These are phyloP conservation scores for Fusarium longipes DNA, from an alignment of 2,329 filamentous ascomycete genomes.

Conservation along the genomic window DNA sequence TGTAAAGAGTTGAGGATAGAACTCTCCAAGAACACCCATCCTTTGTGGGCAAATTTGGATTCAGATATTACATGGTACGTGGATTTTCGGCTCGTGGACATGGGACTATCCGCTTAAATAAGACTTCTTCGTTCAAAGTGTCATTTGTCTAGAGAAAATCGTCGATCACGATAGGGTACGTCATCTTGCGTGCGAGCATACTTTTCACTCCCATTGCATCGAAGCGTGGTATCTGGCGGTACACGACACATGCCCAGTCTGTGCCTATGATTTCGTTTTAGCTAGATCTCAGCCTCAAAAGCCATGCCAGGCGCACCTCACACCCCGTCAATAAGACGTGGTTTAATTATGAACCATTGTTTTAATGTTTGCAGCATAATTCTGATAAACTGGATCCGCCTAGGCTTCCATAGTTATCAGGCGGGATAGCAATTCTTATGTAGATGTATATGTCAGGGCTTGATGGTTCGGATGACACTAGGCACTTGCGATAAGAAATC, in stretches of 20 bases:
- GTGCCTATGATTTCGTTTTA: not conserved
- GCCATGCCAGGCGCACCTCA: not conserved
- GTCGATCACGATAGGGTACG: not conserved
- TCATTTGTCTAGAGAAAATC: not conserved
- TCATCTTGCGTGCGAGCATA: not conserved
- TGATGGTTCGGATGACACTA: no score
- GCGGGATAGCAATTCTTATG: no score
- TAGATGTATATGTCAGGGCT: no score
- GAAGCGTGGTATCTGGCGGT: not conserved
- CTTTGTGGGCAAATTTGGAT: not conserved
- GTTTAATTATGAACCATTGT: no score
- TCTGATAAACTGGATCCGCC: no score
- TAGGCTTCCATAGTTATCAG: accelerated
- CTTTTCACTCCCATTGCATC: not conserved
- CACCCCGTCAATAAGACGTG: not conserved
- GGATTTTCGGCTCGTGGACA: no score
- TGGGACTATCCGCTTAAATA: not conserved
- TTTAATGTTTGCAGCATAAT: not conserved
- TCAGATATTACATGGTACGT: not conserved
- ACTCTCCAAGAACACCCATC: not conserved
- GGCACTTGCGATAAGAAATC: no score
- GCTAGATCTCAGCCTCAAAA: not conserved
- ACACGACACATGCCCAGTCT: conserved; percentile 1
- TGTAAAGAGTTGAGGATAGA: not conserved
- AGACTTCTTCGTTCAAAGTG: not conserved